Evolutionary conservation across 2,329 filamentous ascomycete species (phyloP).

Genomic region (Aureobasidium sp.): DNA sequence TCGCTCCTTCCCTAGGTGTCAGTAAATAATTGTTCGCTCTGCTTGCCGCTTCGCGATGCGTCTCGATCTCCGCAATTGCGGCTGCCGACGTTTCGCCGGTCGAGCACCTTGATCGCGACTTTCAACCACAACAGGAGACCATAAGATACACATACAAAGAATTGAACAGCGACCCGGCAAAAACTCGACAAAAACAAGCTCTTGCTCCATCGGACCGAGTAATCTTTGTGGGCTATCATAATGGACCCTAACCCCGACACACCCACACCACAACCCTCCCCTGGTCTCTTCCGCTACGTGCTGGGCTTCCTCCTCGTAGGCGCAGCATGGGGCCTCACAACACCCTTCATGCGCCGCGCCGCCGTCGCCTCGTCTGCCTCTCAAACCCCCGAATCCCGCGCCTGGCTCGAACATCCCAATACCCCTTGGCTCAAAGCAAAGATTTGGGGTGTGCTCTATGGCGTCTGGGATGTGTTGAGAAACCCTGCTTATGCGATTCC

Average conservation of each 20-base stretch:
- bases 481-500: constrained; percentile 82
- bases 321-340: constrained; percentile 60
- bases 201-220: too few species aligned
- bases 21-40: background rate
- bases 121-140: too few species aligned
- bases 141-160: too few species aligned
- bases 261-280: constrained; percentile 19
- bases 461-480: constrained; percentile 67
- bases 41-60: background rate
- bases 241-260: constrained; percentile 30
- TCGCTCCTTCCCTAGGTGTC: background rate
- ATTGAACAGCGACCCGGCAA: too few species aligned
- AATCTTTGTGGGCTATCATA: background rate
- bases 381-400: constrained; percentile 36
- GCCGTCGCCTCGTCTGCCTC: constrained; percentile 53
- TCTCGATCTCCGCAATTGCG: background rate
- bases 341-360: constrained; percentile 78
- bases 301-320: background rate
- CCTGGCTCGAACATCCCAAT: constrained; percentile 36
- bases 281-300: constrained; percentile 5
- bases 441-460: constrained; percentile 61
- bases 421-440: constrained; percentile 57
- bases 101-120: background rate
- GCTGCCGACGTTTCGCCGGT: background rate
- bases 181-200: too few species aligned